These are phyloP conservation scores for Blastomyces emzantsi DNA, from an alignment of 2,329 filamentous ascomycete genomes.

Conservation along the genomic window DNA sequence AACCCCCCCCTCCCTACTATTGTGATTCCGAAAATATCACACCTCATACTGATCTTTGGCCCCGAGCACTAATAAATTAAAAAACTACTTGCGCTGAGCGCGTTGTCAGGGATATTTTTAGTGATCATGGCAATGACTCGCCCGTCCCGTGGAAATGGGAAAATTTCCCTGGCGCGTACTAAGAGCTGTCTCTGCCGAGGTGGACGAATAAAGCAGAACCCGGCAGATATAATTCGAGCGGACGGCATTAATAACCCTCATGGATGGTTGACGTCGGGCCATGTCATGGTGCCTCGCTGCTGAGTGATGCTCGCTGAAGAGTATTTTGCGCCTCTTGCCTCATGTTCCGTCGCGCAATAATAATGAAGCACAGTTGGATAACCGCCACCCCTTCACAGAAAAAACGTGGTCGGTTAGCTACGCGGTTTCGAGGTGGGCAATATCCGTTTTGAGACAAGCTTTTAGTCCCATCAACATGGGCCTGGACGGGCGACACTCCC, in stretches of 20 bases:
- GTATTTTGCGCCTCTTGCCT: not conserved
- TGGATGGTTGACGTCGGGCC: not conserved
- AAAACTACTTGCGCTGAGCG: not conserved
- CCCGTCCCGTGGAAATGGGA: not conserved
- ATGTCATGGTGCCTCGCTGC: not conserved
- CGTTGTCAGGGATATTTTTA: conserved; percentile 1
- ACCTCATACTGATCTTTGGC: not conserved
- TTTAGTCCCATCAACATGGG: not conserved
- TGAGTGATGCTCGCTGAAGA: not conserved
- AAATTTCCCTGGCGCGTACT: not conserved
- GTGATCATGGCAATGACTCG: not conserved
- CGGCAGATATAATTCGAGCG: not conserved
- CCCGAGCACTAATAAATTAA: not conserved
- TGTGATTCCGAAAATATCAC: not conserved
- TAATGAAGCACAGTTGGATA: not conserved
- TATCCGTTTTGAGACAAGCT: not conserved
- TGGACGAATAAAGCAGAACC: not conserved
- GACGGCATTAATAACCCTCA: not conserved
- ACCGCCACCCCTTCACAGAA: not conserved
- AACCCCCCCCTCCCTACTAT: not conserved
- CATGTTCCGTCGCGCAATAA: not conserved
- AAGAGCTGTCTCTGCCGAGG: not conserved
- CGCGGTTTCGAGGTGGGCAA: not conserved
- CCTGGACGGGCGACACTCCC: not conserved
- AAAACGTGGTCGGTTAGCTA: not conserved